Percentiles rank a stretch among this genome's conserved stretches.
These are phyloP conservation scores for Hypoxylon sp. DNA, from an alignment of 2,329 filamentous ascomycete species.

Conservation along the genomic window DNA sequence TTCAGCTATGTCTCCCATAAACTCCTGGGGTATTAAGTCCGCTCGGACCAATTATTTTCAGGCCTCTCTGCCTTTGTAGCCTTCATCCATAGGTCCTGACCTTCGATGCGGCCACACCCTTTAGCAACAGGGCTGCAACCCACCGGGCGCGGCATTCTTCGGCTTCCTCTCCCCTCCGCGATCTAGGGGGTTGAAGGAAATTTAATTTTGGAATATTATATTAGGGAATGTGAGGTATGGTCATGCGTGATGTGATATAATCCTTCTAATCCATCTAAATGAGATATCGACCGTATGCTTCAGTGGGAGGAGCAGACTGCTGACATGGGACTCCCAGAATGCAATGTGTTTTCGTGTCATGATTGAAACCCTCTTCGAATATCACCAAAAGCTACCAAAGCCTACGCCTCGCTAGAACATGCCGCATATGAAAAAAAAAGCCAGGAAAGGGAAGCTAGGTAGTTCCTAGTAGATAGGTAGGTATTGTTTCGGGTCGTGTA, in stretches of 20 bases:
- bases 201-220: constrained; percentile 44
- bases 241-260: constrained; percentile 42
- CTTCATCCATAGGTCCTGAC: constrained; percentile 1
- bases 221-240: constrained; percentile 43
- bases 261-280: constrained; percentile 51
- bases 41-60: constrained; percentile 19
- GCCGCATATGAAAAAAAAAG: constrained; percentile 49
- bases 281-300: constrained; percentile 41
- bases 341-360: constrained; percentile 49
- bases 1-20: constrained; percentile 29
- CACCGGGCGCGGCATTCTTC: constrained; percentile 19
- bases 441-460: constrained; percentile 32
- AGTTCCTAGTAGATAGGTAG: constrained; percentile 24
- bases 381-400: constrained; percentile 50
- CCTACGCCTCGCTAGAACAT: constrained; percentile 55
- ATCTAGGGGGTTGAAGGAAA: constrained; percentile 21
- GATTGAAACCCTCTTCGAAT: constrained; percentile 46
- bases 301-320: constrained; percentile 29
- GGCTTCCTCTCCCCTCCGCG: constrained; percentile 9
- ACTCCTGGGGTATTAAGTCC: constrained; percentile 24
- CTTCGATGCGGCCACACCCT: constrained; percentile 3
- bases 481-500: constrained; percentile 23
- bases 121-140: constrained; percentile 9
- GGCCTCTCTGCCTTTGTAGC: constrained; percentile 12
- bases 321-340: constrained; percentile 43